These are phyloP conservation scores for Smittium culicis DNA, from an alignment of 371 early-diverging fungal species.

Conservation along the genomic window DNA sequence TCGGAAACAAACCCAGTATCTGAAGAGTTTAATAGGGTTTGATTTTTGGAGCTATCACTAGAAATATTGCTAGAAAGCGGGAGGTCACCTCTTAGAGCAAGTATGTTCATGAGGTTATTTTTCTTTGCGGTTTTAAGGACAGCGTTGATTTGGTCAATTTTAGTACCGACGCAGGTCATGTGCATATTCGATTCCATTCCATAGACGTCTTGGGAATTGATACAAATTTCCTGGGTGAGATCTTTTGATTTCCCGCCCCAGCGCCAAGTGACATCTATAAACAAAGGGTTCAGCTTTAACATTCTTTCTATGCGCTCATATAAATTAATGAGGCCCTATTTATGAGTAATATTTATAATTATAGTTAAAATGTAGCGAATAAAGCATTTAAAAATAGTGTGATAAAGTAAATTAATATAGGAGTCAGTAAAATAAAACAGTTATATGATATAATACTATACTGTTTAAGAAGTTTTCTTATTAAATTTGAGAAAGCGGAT, in stretches of 20 bases:
- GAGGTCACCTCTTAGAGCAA: slow-evolving; percentile 90
- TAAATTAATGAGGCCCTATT: slow-evolving; percentile 63
- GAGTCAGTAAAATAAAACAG: too few species aligned
- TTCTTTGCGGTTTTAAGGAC: slow-evolving; percentile 80
- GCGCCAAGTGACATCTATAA: slow-evolving; percentile 93
- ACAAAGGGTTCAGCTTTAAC: slow-evolving; percentile 84
- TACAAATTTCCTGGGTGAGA: slow-evolving; percentile 70
- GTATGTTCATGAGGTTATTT: slow-evolving; percentile 86
- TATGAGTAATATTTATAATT: too few species aligned
- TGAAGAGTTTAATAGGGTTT: neutral
- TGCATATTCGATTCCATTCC: slow-evolving; percentile 95
- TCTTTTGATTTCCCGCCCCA: slow-evolving; percentile 86
- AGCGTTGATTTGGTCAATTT: slow-evolving; percentile 63
- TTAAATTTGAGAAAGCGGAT: too few species aligned
- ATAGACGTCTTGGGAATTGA: slow-evolving; percentile 79
- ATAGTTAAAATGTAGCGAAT: too few species aligned
- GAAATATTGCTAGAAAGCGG: slow-evolving; percentile 30
- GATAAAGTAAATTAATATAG: too few species aligned
- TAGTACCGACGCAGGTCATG: slow-evolving; percentile 93
- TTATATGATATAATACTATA: too few species aligned
- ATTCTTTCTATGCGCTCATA: slow-evolving; percentile 86
- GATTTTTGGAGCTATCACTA: slow-evolving; percentile 20
- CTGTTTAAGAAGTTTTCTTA: too few species aligned
- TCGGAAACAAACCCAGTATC: neutral
- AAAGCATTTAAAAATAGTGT: too few species aligned